Evolutionary conservation across 305 asterid species (phyloP).

Genomic region (Withania somnifera): DNA sequence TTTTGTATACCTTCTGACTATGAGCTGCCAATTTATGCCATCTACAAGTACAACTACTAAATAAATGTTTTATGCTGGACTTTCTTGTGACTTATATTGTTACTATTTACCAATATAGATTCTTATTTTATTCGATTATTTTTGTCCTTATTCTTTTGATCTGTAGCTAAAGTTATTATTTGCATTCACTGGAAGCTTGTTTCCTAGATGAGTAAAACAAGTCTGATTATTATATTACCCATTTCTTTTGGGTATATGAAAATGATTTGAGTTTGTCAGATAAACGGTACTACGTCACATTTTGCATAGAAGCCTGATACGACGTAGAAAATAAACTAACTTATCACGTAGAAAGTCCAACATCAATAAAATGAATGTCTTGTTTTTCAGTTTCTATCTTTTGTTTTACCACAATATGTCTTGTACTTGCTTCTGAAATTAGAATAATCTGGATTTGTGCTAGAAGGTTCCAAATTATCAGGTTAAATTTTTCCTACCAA

Average conservation of each 20-base stretch:
- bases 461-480: not conserved
- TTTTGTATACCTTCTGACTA: not conserved
- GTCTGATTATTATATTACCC: not conserved
- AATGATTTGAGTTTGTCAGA: not conserved
- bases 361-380: not conserved
- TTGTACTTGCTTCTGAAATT: not conserved
- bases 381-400: not conserved
- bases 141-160: not conserved
- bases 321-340: not conserved
- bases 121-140: not conserved
- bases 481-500: not conserved
- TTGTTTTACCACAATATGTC: not conserved
- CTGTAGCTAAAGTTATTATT: not conserved
- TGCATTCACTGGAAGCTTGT: not conserved
- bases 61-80: not conserved
- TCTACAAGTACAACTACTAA: not conserved
- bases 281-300: not conserved
- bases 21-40: not conserved
- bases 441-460: rapidly evolving
- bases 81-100: not conserved
- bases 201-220: not conserved
- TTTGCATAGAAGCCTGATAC: not conserved
- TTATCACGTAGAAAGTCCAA: not conserved
- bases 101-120: not conserved
- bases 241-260: not conserved